phyloP scores from a whole-genome alignment of 1,284 basidiomycete genomes.

The Heterobasidion irregulare region DNA sequence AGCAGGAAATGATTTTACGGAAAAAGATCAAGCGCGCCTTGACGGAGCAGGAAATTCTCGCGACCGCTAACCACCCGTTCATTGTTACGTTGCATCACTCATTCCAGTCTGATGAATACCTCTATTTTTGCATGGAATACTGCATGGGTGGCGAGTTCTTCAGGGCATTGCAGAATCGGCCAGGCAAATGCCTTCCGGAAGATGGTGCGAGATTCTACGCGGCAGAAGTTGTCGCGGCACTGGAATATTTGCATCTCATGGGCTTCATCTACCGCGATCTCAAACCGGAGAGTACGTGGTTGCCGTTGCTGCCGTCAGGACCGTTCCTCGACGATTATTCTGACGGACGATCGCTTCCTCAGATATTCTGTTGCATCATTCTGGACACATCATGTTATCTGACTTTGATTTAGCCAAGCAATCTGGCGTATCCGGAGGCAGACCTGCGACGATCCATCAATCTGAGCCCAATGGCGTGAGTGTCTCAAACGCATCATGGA shows the following conservation, averaged over 20 bases:
- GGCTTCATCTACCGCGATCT: conserved; percentile 99
- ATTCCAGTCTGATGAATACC: conserved; percentile 94
- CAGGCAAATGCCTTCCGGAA: conserved; percentile 93
- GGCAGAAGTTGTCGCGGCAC: conserved; percentile 94
- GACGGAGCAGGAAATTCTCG: conserved; percentile 95
- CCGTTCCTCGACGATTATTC: background rate
- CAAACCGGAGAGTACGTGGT: conserved; percentile 92
- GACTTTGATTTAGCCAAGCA: conserved; percentile 99
- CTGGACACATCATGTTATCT: conserved; percentile 98
- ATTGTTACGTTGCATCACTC: conserved; percentile 97
- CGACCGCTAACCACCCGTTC: conserved; percentile 95
- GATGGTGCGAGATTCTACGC: conserved; percentile 97
- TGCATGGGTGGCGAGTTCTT: conserved; percentile 99
- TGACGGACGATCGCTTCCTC: background rate
- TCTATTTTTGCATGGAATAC: conserved; percentile 98
- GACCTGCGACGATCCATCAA: conserved; percentile 87
- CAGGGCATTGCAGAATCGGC: conserved; percentile 89
- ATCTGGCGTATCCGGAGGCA: conserved; percentile 77
- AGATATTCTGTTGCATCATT: conserved; percentile 98
- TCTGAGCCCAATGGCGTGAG: conserved; percentile 82
- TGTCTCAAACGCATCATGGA: conserved; percentile 11
- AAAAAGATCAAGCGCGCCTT: conserved; percentile 97
- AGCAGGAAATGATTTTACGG: conserved; percentile 97
- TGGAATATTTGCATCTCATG: conserved; percentile 98
- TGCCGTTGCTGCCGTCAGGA: background rate